Evolutionary conservation across 495 filamentous ascomycete genomes (phyloP).

Genomic region (Filosporella fistucella): DNA sequence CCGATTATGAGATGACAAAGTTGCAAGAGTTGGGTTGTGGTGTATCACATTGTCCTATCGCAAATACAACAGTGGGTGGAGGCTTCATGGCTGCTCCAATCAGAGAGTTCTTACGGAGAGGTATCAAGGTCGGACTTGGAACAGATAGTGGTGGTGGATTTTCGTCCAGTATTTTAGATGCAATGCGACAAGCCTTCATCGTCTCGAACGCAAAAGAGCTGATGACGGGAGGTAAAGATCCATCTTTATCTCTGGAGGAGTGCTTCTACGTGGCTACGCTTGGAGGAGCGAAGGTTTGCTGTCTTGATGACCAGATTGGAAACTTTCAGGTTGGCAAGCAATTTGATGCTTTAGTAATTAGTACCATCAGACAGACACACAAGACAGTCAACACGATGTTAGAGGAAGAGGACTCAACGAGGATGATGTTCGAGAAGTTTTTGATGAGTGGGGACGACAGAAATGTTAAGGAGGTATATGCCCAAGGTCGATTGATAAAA

Average conservation of each 20-base stretch:
- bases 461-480: constrained; percentile 77
- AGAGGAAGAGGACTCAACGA: constrained; percentile 30
- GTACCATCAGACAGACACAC: too few species aligned
- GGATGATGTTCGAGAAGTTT: constrained; percentile 81
- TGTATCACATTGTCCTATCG: constrained; percentile 81
- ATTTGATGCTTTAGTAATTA: constrained; percentile 80
- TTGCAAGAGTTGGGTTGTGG: constrained; percentile 56
- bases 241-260: constrained; percentile 74
- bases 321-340: constrained; percentile 80
- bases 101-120: constrained; percentile 63
- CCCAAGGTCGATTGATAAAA: constrained; percentile 67
- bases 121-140: constrained; percentile 76
- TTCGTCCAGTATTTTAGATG: constrained; percentile 69
- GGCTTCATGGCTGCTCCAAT: constrained; percentile 71
- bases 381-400: too few species aligned
- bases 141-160: constrained; percentile 91
- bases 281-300: constrained; percentile 75
- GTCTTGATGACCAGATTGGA: constrained; percentile 63
- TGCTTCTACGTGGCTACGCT: constrained; percentile 79
- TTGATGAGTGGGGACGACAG: constrained; percentile 82
- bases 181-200: constrained; percentile 70
- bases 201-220: constrained; percentile 63
- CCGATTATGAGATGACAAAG: constrained; percentile 53
- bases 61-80: constrained; percentile 73
- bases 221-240: constrained; percentile 32